Evolutionary conservation across 1,284 basidiomycete species (phyloP), one percentile per base, ranked within the genome.

Genomic region (Ceratobasidium sp.): DNA sequence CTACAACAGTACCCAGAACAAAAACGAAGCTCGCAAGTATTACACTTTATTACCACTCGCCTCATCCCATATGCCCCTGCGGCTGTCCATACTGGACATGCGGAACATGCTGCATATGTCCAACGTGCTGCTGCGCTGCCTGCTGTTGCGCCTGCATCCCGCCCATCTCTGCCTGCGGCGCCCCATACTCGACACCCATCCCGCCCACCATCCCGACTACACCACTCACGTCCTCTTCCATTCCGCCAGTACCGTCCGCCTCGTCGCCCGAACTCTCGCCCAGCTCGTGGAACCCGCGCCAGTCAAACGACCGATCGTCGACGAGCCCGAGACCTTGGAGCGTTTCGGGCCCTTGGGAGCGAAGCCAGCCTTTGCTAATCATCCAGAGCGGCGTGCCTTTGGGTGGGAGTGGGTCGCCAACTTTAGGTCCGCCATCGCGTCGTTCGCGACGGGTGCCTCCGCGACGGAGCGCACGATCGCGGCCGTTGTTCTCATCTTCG

Each of bases 221-320:
- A 14, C 66, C 54, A 16, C 56, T 24, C 16, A 59, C 56, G 19
- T 59, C 56, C 7, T 68, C 64, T 16, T 68, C 64, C 64, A 68
- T 68, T 37, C 49, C 64, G 9, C 31, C 27, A 37, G 49, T 51
- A 2, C 64, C 64, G 24, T 54, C 51, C 27, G 22, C 51, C 16
- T 68, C 64, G 19, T 69, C 66, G 7, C 66, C 66, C n/a, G 66
- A 69, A 24, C 66, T 69, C 37, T 69, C 66, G 41, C 66, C 66
- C 27, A 69, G 51, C 1, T 69, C 66, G 41, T 69, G 66, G 53
- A 69, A 69, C 22, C 66, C 66, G 16, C 66, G 66, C 66, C 66
- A 69, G 79, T 84, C 68, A 76, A 79, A 5, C 78, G 83, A 5
- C 82, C 83, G 73, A 81, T 80, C 58, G 76, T 84, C 7, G 83